phyloP scores from a whole-genome alignment of 2,329 filamentous ascomycete species.

The Ceratocystiopsis brevicomis region DNA sequence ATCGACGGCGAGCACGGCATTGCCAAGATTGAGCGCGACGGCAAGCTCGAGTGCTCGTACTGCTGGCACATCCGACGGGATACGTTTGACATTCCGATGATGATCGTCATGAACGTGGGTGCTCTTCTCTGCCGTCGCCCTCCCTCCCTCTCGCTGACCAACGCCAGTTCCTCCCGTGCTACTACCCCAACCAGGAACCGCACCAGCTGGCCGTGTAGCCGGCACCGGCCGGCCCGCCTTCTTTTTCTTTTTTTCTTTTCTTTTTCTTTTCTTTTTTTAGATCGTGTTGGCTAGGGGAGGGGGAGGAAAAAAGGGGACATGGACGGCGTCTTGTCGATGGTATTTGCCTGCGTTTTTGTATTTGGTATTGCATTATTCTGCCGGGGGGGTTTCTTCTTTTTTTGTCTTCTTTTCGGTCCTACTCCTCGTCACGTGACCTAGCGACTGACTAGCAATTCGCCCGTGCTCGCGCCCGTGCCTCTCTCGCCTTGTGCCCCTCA shows the following conservation, averaged over 20 bases:
- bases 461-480: too few relatives aligned
- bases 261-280: neutral
- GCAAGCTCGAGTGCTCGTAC: slow-evolving; percentile 85
- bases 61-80: slow-evolving; percentile 96
- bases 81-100: slow-evolving; percentile 94
- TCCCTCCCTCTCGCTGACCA: neutral
- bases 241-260: neutral
- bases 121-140: neutral
- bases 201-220: slow-evolving; percentile 35
- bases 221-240: neutral
- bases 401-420: too few relatives aligned
- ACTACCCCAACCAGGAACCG: slow-evolving; percentile 36
- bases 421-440: too few relatives aligned
- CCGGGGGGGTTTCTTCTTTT: too few relatives aligned
- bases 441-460: too few relatives aligned
- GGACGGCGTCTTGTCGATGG: too few relatives aligned
- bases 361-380: too few relatives aligned
- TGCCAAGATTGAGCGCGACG: slow-evolving; percentile 64
- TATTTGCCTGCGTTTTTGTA: too few relatives aligned
- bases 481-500: too few relatives aligned
- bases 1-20: slow-evolving; percentile 62
- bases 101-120: slow-evolving; percentile 96
- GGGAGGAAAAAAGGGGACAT: too few relatives aligned
- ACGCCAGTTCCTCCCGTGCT: slow-evolving; percentile 38
- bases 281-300: too few relatives aligned